These are phyloP conservation scores for Leccinum boreale DNA, from an alignment of 768 basidiomycete species.

Conservation along the genomic window DNA sequence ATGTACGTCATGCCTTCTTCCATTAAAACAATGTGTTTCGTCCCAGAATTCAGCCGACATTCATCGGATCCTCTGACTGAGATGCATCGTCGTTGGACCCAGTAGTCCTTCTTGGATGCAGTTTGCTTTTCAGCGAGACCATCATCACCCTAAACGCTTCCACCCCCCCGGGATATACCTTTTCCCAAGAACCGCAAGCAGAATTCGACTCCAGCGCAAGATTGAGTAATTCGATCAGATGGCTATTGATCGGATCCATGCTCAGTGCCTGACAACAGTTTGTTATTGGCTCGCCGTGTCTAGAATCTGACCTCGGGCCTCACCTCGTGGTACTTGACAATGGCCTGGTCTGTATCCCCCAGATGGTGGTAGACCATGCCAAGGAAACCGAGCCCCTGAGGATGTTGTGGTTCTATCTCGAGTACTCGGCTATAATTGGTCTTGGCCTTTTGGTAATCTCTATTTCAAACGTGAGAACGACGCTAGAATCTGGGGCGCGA, in stretches of 20 bases:
- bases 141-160: slow-evolving; percentile 34
- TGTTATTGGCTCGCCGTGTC: neutral
- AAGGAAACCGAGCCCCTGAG: slow-evolving; percentile 79
- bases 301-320: slow-evolving; percentile 14
- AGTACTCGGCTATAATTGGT: slow-evolving; percentile 74
- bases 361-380: slow-evolving; percentile 85
- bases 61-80: slow-evolving; percentile 30
- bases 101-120: slow-evolving; percentile 19
- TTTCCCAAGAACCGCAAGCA: slow-evolving; percentile 33
- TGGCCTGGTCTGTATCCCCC: slow-evolving; percentile 72
- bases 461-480: slow-evolving; percentile 21
- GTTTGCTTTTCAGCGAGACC: slow-evolving; percentile 29
- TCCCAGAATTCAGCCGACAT: slow-evolving; percentile 24
- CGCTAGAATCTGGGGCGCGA: neutral
- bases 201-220: slow-evolving; percentile 62
- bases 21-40: slow-evolving; percentile 24
- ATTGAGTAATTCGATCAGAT: slow-evolving; percentile 78
- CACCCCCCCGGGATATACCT: slow-evolving; percentile 33
- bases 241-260: slow-evolving; percentile 78
- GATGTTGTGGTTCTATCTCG: slow-evolving; percentile 81
- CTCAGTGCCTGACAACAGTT: slow-evolving; percentile 57
- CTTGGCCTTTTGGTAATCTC: slow-evolving; percentile 63
- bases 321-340: slow-evolving; percentile 92
- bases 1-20: slow-evolving; percentile 8
- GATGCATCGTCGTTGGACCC: slow-evolving; percentile 16